Percentiles rank a stretch among this genome's conserved stretches.
phyloP scores from a whole-genome alignment of 306 rosid species.

The Prunus kanzakura region DNA sequence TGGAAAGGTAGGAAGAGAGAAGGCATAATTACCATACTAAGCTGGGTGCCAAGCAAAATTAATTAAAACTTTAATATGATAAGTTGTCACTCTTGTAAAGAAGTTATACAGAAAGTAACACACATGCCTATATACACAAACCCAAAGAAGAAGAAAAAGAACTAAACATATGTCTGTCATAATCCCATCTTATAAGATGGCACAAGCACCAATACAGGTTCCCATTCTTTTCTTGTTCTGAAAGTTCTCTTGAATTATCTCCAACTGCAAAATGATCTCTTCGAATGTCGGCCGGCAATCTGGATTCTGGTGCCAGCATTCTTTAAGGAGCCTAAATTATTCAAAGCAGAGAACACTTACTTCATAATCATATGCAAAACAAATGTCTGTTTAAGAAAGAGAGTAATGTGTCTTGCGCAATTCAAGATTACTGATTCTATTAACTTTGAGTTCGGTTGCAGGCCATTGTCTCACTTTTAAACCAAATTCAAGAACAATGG shows the following conservation, averaged over 20 bases:
- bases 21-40: too few relatives aligned
- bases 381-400: neutral
- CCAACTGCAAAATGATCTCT: constrained; percentile 17
- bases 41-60: too few relatives aligned
- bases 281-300: constrained; percentile 22
- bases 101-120: too few relatives aligned
- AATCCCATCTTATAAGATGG: constrained; percentile 5
- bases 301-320: constrained; percentile 32
- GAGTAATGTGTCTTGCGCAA: too few relatives aligned
- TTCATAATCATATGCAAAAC: neutral
- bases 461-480: neutral
- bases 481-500: neutral
- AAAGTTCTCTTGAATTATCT: constrained; percentile 1
- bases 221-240: neutral
- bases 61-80: too few relatives aligned
- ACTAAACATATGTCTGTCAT: neutral
- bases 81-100: too few relatives aligned
- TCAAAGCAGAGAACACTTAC: neutral
- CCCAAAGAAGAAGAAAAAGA: too few relatives aligned
- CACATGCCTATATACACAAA: too few relatives aligned
- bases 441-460: too few relatives aligned
- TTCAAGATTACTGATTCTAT: too few relatives aligned
- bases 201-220: constrained; percentile 6
- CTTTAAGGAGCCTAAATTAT: constrained; percentile 13
- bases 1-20: too few relatives aligned